Percentiles rank a stretch among this genome's conserved stretches.
Conservation (phyloP, 768 basidiomycete species). For the Fomitopsis serialis region DNA sequence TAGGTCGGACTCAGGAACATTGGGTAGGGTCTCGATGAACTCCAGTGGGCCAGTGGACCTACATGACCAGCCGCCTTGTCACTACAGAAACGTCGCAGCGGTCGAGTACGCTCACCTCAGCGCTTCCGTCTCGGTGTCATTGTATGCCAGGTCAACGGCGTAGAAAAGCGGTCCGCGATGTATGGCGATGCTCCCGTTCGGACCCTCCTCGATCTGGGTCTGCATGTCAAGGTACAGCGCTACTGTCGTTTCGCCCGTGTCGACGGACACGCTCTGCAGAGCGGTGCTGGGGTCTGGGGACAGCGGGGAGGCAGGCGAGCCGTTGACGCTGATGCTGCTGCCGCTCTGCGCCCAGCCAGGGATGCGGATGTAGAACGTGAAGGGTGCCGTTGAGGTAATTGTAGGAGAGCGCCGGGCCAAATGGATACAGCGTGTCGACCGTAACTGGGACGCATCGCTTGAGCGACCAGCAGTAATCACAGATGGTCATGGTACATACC, state of each 20-base stretch:
- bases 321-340: slow-evolving; percentile 39
- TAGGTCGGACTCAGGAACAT: not conserved
- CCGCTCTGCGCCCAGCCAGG: slow-evolving; percentile 41
- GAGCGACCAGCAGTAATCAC: too few relatives aligned
- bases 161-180: slow-evolving; percentile 52
- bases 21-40: slow-evolving; percentile 20
- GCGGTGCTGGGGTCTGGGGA: slow-evolving; percentile 32
- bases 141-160: slow-evolving; percentile 43
- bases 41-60: slow-evolving; percentile 31
- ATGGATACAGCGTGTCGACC: slow-evolving; percentile 48
- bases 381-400: slow-evolving; percentile 38
- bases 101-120: slow-evolving; percentile 9
- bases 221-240: slow-evolving; percentile 40
- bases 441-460: slow-evolving; percentile 28
- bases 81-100: too few relatives aligned
- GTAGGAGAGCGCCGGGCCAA: slow-evolving; percentile 42
- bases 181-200: slow-evolving; percentile 46
- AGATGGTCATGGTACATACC: not conserved
- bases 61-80: not conserved
- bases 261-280: slow-evolving; percentile 35
- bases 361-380: slow-evolving; percentile 45
- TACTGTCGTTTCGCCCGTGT: slow-evolving; percentile 40
- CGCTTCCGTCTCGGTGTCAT: slow-evolving; percentile 39
- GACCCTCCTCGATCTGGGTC: slow-evolving; percentile 45
- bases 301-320: slow-evolving; percentile 30